phyloP scores from a whole-genome alignment of 2,329 filamentous ascomycete species.

The Trichophyton schoenleinii region DNA sequence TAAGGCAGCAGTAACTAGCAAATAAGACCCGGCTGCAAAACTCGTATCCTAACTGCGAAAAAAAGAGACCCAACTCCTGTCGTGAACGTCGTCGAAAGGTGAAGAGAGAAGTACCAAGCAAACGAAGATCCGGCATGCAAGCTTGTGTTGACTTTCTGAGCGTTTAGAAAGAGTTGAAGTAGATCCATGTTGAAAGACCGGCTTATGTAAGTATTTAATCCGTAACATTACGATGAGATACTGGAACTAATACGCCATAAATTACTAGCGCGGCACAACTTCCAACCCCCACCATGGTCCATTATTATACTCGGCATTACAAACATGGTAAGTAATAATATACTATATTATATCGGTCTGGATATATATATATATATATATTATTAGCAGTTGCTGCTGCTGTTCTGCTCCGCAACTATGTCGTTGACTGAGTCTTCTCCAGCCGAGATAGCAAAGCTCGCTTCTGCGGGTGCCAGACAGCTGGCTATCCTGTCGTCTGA shows the following conservation, averaged over 20 bases:
- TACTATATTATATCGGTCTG: not conserved
- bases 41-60: not conserved
- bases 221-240: not conserved
- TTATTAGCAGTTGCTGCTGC: no score
- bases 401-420: constrained; percentile 41
- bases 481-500: constrained; percentile 65
- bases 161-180: not conserved
- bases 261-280: not conserved
- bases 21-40: not conserved
- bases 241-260: not conserved
- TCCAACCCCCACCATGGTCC: not conserved
- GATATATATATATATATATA: no score
- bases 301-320: not conserved
- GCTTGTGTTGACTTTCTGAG: constrained; percentile 1
- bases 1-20: not conserved
- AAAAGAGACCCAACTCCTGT: not conserved
- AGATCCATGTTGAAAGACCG: not conserved
- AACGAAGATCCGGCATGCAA: not conserved
- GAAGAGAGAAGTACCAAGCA: not conserved
- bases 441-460: constrained; percentile 60
- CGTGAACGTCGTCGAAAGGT: not conserved
- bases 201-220: not conserved
- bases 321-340: not conserved
- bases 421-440: constrained; percentile 80
- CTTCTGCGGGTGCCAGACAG: constrained; percentile 67